Evolutionary conservation across 495 filamentous ascomycete species (phyloP).

Genomic region (Aspergillus haitiensis): DNA sequence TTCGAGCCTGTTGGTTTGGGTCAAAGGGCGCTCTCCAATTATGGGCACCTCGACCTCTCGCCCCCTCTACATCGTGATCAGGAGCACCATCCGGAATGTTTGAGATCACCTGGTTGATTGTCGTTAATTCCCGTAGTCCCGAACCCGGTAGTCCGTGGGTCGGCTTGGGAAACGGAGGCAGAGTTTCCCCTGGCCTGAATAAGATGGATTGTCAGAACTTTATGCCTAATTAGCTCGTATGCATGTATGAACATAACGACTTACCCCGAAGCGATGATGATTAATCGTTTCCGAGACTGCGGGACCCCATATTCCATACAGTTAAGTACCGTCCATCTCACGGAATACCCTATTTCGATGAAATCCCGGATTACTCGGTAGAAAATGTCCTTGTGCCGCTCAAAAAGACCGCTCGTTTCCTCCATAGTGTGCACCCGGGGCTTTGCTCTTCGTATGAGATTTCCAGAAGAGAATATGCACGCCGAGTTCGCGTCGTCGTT

Average conservation of each 20-base stretch:
- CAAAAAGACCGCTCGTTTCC: constrained; percentile 69
- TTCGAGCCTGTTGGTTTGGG: constrained; percentile 51
- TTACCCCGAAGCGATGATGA: constrained; percentile 80
- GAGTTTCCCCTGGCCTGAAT: constrained; percentile 66
- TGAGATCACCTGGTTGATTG: constrained; percentile 49
- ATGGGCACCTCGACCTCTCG: constrained; percentile 22
- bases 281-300: constrained; percentile 60
- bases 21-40: constrained; percentile 32
- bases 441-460: constrained; percentile 57
- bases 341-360: constrained; percentile 64
- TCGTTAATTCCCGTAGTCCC: constrained; percentile 35
- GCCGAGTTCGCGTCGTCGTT: constrained; percentile 76
- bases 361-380: constrained; percentile 64
- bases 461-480: constrained; percentile 61
- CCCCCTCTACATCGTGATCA: constrained; percentile 48
- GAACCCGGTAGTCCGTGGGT: constrained; percentile 55
- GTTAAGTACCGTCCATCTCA: constrained; percentile 58
- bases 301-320: constrained; percentile 61
- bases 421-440: constrained; percentile 82
- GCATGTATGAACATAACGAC: constrained; percentile 15
- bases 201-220: constrained; percentile 19
- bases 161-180: constrained; percentile 66
- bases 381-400: constrained; percentile 54
- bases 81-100: constrained; percentile 41
- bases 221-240: constrained; percentile 5